A percentile compares a stretch with the other conserved stretches of the same genome.
These are phyloP conservation scores for Rachicladosporium sp. DNA, from an alignment of 2,329 filamentous ascomycete genomes.

Conservation along the genomic window DNA sequence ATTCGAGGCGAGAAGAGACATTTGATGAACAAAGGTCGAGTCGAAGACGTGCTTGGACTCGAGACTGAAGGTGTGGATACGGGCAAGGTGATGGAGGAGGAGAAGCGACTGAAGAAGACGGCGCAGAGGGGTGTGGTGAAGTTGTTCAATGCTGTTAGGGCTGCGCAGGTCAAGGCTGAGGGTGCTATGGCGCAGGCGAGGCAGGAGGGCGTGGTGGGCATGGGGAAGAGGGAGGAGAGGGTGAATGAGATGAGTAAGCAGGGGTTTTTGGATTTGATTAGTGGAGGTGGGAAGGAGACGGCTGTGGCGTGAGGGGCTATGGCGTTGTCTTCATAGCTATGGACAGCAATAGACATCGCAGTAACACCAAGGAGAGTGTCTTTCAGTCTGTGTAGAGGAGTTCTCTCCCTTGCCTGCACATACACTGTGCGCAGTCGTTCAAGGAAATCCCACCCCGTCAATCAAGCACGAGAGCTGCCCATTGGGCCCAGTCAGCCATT, in stretches of 20 bases:
- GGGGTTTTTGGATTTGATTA: slow-evolving; percentile 86
- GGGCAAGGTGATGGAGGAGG: slow-evolving; percentile 50
- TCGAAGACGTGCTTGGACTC: slow-evolving; percentile 70
- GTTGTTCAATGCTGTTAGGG: slow-evolving; percentile 88
- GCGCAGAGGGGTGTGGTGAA: slow-evolving; percentile 90
- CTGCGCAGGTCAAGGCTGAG: slow-evolving; percentile 78
- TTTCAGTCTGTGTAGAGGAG: no score
- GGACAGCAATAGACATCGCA: background rate
- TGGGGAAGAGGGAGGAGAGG: slow-evolving; percentile 70
- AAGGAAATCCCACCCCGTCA: no score
- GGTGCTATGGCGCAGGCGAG: slow-evolving; percentile 60
- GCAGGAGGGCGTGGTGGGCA: slow-evolving; percentile 64
- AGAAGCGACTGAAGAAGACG: slow-evolving; percentile 71
- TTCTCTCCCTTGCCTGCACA: no score
- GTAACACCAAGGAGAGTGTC: no score
- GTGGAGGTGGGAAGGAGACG: slow-evolving; percentile 36
- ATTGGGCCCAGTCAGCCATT: no score
- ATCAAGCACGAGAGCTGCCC: no score
- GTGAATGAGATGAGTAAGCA: slow-evolving; percentile 95
- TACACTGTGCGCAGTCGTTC: no score
- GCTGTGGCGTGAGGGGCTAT: slow-evolving; percentile 12
- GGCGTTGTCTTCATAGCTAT: background rate
- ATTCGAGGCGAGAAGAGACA: slow-evolving; percentile 68
- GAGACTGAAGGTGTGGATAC: slow-evolving; percentile 37
- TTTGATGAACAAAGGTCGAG: slow-evolving; percentile 72